These are phyloP conservation scores for Phytophthora crassamura DNA, from an alignment of 352 stramenopile genomes.

Conservation along the genomic window DNA sequence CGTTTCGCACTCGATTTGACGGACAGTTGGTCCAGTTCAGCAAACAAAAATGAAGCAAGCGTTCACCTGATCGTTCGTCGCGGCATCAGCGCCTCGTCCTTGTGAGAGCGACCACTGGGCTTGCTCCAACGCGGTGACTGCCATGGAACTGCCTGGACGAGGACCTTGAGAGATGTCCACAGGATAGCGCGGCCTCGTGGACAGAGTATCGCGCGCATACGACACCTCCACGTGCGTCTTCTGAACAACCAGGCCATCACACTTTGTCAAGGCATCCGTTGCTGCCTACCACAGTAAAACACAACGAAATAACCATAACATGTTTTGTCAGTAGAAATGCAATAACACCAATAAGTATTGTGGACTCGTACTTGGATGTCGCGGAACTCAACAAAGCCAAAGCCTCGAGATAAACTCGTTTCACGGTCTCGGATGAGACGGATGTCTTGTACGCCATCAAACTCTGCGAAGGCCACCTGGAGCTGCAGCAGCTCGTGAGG, in stretches of 20 bases:
- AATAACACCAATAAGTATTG: not conserved
- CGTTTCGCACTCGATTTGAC: slow-evolving; percentile 26
- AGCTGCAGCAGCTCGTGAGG: slow-evolving; percentile 44
- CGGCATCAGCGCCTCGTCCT: slow-evolving; percentile 41
- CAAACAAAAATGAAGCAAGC: slow-evolving; percentile 43
- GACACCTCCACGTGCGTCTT: slow-evolving; percentile 57
- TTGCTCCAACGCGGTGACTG: slow-evolving; percentile 73
- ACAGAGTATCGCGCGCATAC: slow-evolving; percentile 60
- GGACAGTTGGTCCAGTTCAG: slow-evolving; percentile 29
- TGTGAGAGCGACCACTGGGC: slow-evolving; percentile 85
- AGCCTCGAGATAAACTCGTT: slow-evolving; percentile 72
- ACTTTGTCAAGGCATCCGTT: slow-evolving; percentile 39
- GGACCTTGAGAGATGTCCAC: slow-evolving; percentile 12
- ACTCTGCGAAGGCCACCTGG: slow-evolving; percentile 73
- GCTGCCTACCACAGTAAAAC: slow-evolving; percentile 37
- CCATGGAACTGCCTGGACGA: slow-evolving; percentile 51
- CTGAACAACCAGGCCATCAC: slow-evolving; percentile 43
- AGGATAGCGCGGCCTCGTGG: slow-evolving; percentile 23
- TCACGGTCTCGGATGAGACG: slow-evolving; percentile 75
- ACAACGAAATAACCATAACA: slow-evolving; percentile 4
- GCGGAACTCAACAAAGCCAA: slow-evolving; percentile 83
- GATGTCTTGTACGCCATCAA: slow-evolving; percentile 72
- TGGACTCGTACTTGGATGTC: slow-evolving; percentile 57
- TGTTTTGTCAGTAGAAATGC: slow-evolving; percentile 7
- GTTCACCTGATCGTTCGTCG: slow-evolving; percentile 53